Percentiles rank a stretch among this genome's conserved stretches.
phyloP scores from a whole-genome alignment of 176 grass and related monocot genomes.

The Pontederia paniculata region DNA sequence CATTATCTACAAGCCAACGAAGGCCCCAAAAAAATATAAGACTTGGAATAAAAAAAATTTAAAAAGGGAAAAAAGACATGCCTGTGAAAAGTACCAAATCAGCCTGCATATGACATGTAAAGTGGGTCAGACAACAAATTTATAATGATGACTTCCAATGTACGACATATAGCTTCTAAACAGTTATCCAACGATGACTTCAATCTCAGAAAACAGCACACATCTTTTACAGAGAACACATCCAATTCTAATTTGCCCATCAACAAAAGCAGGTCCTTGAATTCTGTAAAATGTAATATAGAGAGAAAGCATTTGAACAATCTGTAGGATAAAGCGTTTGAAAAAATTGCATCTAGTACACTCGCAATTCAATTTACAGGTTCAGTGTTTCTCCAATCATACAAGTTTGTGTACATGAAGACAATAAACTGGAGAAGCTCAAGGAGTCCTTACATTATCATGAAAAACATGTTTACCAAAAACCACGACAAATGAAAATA shows the following conservation, averaged over 20 bases:
- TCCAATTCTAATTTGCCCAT: too few relatives aligned
- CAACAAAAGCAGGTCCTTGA: too few relatives aligned
- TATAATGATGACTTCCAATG: constrained; percentile 15
- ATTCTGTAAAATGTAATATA: too few relatives aligned
- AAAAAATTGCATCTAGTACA: too few relatives aligned
- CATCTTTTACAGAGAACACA: too few relatives aligned
- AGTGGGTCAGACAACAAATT: constrained; percentile 20
- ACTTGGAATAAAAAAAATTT: constrained; percentile 1
- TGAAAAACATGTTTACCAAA: neutral
- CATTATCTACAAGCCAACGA: neutral
- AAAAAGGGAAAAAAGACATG: constrained; percentile 8
- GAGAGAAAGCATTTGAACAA: too few relatives aligned
- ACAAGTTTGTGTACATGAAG: neutral
- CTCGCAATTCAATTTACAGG: too few relatives aligned
- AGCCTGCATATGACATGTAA: constrained; percentile 53
- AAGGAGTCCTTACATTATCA: neutral
- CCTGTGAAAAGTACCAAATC: constrained; percentile 95
- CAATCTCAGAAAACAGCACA: too few relatives aligned
- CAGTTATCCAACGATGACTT: neutral
- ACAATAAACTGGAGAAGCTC: neutral
- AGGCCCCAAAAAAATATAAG: neutral
- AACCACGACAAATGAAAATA: constrained; percentile 9
- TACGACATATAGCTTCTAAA: constrained; percentile 6
- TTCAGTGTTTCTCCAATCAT: too few relatives aligned
- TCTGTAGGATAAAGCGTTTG: too few relatives aligned